Evolutionary conservation across 495 filamentous ascomycete genomes (phyloP).

Genomic region (Penicillium chermesinum): DNA sequence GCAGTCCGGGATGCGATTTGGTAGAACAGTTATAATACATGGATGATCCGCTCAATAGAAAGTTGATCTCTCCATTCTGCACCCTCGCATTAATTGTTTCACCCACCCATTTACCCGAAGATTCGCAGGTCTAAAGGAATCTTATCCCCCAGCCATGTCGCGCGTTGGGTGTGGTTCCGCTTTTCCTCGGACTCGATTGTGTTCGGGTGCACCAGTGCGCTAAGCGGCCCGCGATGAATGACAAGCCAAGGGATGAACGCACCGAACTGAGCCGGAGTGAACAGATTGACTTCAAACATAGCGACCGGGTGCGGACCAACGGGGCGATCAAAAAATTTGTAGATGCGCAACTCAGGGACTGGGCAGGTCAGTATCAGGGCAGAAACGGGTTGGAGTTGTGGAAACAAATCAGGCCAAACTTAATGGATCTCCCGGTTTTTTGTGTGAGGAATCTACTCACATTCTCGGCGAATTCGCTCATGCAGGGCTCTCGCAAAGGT

Average conservation of each 20-base stretch:
- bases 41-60: too few species aligned
- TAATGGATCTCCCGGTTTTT: too few species aligned
- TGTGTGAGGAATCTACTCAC: conserved; percentile 35
- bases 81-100: too few species aligned
- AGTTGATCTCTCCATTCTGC: too few species aligned
- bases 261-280: conserved; percentile 81
- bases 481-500: conserved; percentile 65
- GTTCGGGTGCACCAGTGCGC: conserved; percentile 77
- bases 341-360: conserved; percentile 86
- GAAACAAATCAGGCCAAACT: neutral
- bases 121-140: conserved; percentile 61
- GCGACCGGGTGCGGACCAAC: conserved; percentile 77
- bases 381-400: neutral
- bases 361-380: neutral
- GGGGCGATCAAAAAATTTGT: conserved; percentile 68
- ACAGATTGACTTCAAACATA: conserved; percentile 90
- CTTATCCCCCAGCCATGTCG: conserved; percentile 79
- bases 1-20: too few species aligned
- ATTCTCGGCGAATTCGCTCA: conserved; percentile 76
- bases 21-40: too few species aligned
- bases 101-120: conserved; percentile 46
- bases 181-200: conserved; percentile 54
- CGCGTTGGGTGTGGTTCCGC: conserved; percentile 68
- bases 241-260: conserved; percentile 83
- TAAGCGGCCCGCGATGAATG: conserved; percentile 76